A percentile compares a stretch with the other conserved stretches of the same genome.
Conservation (phyloP, 2,329 filamentous ascomycete species). For the Alternaria alternata region DNA sequence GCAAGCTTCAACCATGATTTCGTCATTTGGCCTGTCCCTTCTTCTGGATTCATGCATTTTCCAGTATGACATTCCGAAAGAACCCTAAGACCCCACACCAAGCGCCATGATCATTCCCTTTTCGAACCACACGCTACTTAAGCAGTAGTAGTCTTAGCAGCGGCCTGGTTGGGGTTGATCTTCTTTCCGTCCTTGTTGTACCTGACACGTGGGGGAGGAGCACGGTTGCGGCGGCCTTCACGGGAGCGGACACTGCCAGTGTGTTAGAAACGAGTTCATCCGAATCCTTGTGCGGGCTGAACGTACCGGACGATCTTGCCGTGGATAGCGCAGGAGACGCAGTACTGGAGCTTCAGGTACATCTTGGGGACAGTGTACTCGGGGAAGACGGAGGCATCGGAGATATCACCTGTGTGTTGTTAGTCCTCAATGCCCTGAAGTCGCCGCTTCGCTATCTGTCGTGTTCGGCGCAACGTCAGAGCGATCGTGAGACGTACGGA, state of each 20-base stretch:
- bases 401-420: slow-evolving; percentile 88
- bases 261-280: slow-evolving; percentile 21
- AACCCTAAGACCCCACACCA: slow-evolving; percentile 46
- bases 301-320: slow-evolving; percentile 99
- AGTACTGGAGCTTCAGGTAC: slow-evolving; percentile 99
- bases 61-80: slow-evolving; percentile 47
- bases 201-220: slow-evolving; percentile 93
- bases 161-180: slow-evolving; percentile 87
- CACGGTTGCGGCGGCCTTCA: slow-evolving; percentile 97
- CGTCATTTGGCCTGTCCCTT: slow-evolving; percentile 42
- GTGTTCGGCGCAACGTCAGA: slow-evolving; percentile 5
- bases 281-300: slow-evolving; percentile 25
- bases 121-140: slow-evolving; percentile 32
- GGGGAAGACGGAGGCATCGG: slow-evolving; percentile 97
- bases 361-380: slow-evolving; percentile 99
- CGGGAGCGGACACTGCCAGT: slow-evolving; percentile 87
- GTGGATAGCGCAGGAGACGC: slow-evolving; percentile 99
- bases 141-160: slow-evolving; percentile 64
- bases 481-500: slow-evolving; percentile 75
- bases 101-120: slow-evolving; percentile 46
- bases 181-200: slow-evolving; percentile 99
- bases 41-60: slow-evolving; percentile 48
- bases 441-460: slow-evolving; percentile 6
- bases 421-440: slow-evolving; percentile 27
- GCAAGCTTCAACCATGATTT: slow-evolving; percentile 43